These are phyloP conservation scores for Diaporthe amygdali DNA, from an alignment of 2,329 filamentous ascomycete genomes.

Conservation along the genomic window DNA sequence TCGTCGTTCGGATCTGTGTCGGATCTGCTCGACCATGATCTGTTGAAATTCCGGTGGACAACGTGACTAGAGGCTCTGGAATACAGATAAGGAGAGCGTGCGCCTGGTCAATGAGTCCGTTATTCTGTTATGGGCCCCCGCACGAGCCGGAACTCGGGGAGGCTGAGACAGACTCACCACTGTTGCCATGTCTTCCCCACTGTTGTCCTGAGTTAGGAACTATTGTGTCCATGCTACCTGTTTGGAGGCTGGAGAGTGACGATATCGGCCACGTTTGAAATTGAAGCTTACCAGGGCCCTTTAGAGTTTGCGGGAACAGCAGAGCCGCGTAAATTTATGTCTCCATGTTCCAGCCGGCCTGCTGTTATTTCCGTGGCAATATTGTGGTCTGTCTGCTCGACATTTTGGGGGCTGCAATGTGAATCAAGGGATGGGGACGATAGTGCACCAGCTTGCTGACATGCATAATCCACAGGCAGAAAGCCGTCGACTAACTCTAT, in stretches of 20 bases:
- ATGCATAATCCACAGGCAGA: too few relatives aligned
- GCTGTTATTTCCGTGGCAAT: background rate
- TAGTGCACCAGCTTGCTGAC: too few relatives aligned
- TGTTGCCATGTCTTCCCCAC: background rate
- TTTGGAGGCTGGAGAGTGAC: too few relatives aligned
- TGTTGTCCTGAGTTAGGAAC: background rate
- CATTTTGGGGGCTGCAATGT: background rate
- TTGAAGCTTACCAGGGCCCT: background rate
- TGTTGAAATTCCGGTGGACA: background rate
- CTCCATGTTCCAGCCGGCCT: background rate
- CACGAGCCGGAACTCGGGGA: background rate
- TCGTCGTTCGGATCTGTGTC: background rate
- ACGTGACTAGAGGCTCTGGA: background rate
- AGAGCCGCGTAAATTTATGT: background rate
- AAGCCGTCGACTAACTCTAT: too few relatives aligned
- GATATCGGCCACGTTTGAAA: background rate
- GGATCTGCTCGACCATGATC: background rate
- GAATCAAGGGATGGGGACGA: background rate
- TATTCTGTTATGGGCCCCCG: background rate
- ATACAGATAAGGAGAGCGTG: background rate
- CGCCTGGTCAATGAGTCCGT: background rate
- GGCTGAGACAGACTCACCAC: background rate
- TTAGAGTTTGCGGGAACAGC: background rate
- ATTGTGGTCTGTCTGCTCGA: background rate
- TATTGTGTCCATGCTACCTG: background rate